These are phyloP conservation scores for Neotropicomus parvogracilis DNA, from an alignment of 1,284 basidiomycete genomes.

Conservation along the genomic window DNA sequence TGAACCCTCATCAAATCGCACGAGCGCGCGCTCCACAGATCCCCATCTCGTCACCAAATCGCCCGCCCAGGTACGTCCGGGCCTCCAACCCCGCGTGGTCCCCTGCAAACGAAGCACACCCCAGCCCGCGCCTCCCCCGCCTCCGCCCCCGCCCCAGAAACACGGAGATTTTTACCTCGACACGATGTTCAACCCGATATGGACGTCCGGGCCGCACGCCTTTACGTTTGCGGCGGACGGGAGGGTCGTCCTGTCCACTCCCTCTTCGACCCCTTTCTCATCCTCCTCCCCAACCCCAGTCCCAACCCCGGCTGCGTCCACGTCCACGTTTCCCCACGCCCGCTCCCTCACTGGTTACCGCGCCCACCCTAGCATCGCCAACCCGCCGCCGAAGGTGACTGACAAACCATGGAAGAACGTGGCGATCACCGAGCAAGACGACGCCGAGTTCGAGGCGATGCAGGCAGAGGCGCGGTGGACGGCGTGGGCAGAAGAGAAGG, in stretches of 20 bases:
- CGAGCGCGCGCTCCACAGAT: background rate
- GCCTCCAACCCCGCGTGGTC: background rate
- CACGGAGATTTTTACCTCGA: constrained; percentile 19
- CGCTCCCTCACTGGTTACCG: background rate
- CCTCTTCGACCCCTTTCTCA: background rate
- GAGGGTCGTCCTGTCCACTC: constrained; percentile 4
- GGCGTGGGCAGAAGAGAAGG: constrained; percentile 5
- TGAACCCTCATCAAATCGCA: background rate
- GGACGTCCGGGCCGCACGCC: constrained; percentile 23
- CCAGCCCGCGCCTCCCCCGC: background rate
- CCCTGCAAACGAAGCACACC: background rate
- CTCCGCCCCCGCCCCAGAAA: no score
- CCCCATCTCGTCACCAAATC: background rate
- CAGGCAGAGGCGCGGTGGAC: background rate
- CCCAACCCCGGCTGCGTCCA: background rate
- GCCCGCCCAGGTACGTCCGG: constrained; percentile 1
- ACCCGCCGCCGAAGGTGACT: background rate
- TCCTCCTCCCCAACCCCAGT: background rate
- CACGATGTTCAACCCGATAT: constrained; percentile 27
- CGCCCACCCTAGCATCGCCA: background rate
- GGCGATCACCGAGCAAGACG: constrained; percentile 27
- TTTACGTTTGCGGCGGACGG: constrained; percentile 18
- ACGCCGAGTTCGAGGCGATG: constrained; percentile 19
- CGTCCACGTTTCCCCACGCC: no score
- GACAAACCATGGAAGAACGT: constrained; percentile 32